Evolutionary conservation across 1,284 basidiomycete species (phyloP).

Genomic region (Cutaneotrichosporon curvatum): DNA sequence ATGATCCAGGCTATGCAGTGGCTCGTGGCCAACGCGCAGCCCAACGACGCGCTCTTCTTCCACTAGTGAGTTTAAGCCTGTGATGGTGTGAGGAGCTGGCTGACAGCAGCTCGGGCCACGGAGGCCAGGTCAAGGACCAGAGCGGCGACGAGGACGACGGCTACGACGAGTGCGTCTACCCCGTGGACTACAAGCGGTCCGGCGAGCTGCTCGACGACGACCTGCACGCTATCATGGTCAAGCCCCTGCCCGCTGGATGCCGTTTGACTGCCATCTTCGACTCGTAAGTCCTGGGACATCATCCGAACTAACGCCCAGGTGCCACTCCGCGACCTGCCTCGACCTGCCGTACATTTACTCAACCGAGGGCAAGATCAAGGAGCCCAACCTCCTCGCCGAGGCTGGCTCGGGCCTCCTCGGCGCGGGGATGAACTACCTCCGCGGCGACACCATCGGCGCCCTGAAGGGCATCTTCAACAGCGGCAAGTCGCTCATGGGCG

Average conservation of each 20-base stretch:
- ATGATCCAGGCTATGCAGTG: conserved; percentile 82
- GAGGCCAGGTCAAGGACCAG: conserved; percentile 64
- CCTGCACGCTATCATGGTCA: conserved; percentile 52
- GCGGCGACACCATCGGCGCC: conserved; percentile 67
- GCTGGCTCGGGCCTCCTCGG: conserved; percentile 65
- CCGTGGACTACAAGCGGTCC: conserved; percentile 62
- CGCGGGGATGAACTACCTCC: conserved; percentile 28
- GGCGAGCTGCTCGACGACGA: conserved; percentile 81
- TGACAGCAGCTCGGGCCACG: conserved; percentile 58
- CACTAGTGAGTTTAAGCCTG: conserved; percentile 57
- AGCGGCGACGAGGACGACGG: conserved; percentile 58
- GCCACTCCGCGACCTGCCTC: conserved; percentile 49
- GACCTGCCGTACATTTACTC: conserved; percentile 60
- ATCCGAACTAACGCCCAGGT: conserved; percentile 1
- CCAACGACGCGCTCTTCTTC: conserved; percentile 85
- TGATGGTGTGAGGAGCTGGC: background rate
- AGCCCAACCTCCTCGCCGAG: conserved; percentile 72
- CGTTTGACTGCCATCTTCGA: conserved; percentile 84
- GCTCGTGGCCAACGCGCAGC: conserved; percentile 70
- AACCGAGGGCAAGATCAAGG: conserved; percentile 77
- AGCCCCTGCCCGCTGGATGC: conserved; percentile 68
- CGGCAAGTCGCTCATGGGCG: conserved; percentile 16
- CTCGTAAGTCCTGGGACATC: conserved; percentile 25
- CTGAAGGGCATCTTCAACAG: conserved; percentile 48
- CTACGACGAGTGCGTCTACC: conserved; percentile 70